These are phyloP conservation scores for Thelonectria olida DNA, from an alignment of 2,329 filamentous ascomycete species.

Conservation along the genomic window DNA sequence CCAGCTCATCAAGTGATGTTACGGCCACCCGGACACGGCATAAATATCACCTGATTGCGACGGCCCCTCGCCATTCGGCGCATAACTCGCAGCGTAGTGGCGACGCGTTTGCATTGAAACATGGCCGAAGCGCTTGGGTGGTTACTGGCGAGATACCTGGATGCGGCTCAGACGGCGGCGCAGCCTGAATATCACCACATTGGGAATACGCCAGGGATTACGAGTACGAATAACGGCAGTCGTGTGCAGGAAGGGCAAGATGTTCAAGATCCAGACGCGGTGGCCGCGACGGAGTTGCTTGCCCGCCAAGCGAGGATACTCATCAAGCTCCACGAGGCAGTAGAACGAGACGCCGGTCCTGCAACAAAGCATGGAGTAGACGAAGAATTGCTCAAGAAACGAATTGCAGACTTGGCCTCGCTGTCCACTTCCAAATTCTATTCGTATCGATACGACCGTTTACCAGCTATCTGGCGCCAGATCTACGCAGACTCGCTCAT, in stretches of 20 bases:
- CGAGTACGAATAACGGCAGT: background rate
- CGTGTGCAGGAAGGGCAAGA: background rate
- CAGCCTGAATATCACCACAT: background rate
- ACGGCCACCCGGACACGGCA: background rate
- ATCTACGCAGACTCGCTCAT: constrained; percentile 78
- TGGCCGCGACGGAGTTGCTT: constrained; percentile 41
- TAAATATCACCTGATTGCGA: background rate
- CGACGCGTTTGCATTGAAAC: background rate
- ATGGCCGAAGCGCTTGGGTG: constrained; percentile 33
- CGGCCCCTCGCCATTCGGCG: background rate
- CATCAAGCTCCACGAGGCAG: constrained; percentile 32
- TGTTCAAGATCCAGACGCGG: constrained; percentile 17
- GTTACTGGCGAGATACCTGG: constrained; percentile 38
- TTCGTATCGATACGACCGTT: constrained; percentile 71
- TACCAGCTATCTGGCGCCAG: constrained; percentile 74
- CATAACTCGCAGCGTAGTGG: background rate
- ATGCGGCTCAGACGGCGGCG: constrained; percentile 32
- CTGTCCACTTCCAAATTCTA: constrained; percentile 75
- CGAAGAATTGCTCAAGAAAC: constrained; percentile 45
- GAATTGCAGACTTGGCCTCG: constrained; percentile 65
- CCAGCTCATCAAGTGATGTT: background rate
- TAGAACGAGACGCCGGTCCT: background rate
- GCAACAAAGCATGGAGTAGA: constrained; percentile 5
- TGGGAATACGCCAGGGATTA: background rate
- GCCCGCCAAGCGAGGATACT: constrained; percentile 40